Percentiles rank a stretch among this genome's conserved stretches.
These are phyloP conservation scores for Leccinum ambiguum DNA, from an alignment of 1,284 basidiomycete genomes.

Conservation along the genomic window DNA sequence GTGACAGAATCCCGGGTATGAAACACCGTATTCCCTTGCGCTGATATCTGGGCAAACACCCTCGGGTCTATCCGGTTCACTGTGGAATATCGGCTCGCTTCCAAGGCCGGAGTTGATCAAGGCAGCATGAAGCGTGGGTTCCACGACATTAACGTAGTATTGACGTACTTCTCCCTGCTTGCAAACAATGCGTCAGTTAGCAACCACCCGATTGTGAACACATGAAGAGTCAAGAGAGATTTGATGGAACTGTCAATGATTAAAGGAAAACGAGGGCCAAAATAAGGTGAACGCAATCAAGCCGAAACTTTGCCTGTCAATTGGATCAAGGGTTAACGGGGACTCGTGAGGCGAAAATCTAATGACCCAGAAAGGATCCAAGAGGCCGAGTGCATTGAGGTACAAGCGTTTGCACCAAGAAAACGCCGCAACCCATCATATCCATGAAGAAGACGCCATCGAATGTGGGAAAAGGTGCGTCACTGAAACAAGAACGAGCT, in stretches of 20 bases:
- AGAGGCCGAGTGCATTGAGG: slow-evolving; percentile 7
- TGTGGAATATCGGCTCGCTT: not conserved
- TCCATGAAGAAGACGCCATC: slow-evolving; percentile 12
- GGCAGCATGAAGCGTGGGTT: slow-evolving; percentile 37
- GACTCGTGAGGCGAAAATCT: slow-evolving; percentile 12
- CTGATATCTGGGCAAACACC: slow-evolving; percentile 6
- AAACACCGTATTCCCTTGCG: slow-evolving; percentile 18
- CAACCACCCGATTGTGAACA: slow-evolving; percentile 9
- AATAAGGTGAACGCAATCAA: slow-evolving; percentile 11
- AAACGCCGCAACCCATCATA: slow-evolving; percentile 8
- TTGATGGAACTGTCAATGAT: slow-evolving; percentile 8
- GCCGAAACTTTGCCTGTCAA: slow-evolving; percentile 4
- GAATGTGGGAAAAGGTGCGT: slow-evolving; percentile 10
- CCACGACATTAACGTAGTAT: slow-evolving; percentile 46
- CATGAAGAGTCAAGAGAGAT: slow-evolving; percentile 13
- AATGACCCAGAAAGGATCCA: slow-evolving; percentile 7
- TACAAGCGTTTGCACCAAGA: slow-evolving; percentile 7
- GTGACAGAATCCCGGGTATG: slow-evolving; percentile 57
- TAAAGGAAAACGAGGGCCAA: slow-evolving; percentile 14
- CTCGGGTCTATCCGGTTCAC: not conserved
- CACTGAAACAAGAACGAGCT: slow-evolving; percentile 13
- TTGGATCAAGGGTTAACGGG: slow-evolving; percentile 23
- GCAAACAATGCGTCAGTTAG: slow-evolving; percentile 19
- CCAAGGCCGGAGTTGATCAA: slow-evolving; percentile 19
- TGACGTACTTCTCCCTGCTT: slow-evolving; percentile 45